Evolutionary conservation across 116 monocot genomes (phyloP).

Genomic region (Phalaenopsis hybrid): DNA sequence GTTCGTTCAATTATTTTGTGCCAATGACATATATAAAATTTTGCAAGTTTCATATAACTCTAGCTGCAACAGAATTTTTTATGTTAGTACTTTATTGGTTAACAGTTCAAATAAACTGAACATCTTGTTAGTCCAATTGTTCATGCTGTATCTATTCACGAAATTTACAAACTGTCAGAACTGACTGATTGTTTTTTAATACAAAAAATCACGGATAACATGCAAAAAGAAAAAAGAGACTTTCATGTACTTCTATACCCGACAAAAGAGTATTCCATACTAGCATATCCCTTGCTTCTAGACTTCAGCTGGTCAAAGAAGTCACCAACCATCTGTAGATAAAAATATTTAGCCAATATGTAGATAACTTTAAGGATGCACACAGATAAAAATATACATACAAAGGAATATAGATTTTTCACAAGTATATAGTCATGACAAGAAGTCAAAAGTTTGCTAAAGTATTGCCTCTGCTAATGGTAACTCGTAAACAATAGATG

Average conservation of each 20-base stretch:
- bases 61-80: background rate
- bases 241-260: constrained; percentile 42
- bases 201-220: background rate
- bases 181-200: background rate
- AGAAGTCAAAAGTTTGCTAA: background rate
- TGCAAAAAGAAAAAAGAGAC: background rate
- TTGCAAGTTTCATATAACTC: background rate
- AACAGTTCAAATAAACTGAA: background rate
- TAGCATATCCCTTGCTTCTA: constrained; percentile 95
- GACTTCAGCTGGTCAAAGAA: constrained; percentile 98
- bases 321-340: constrained; percentile 89
- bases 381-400: background rate
- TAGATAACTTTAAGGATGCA: background rate
- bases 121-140: background rate
- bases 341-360: background rate
- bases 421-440: background rate
- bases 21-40: background rate
- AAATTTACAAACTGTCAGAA: background rate
- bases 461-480: constrained; percentile 78
- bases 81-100: background rate
- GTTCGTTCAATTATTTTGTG: background rate
- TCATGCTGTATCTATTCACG: background rate
- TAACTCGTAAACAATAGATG: constrained; percentile 73
- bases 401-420: background rate
- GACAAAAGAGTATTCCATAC: constrained; percentile 96